phyloP scores from a whole-genome alignment of 148 eudicot species.

The Talinum fruticosum region DNA sequence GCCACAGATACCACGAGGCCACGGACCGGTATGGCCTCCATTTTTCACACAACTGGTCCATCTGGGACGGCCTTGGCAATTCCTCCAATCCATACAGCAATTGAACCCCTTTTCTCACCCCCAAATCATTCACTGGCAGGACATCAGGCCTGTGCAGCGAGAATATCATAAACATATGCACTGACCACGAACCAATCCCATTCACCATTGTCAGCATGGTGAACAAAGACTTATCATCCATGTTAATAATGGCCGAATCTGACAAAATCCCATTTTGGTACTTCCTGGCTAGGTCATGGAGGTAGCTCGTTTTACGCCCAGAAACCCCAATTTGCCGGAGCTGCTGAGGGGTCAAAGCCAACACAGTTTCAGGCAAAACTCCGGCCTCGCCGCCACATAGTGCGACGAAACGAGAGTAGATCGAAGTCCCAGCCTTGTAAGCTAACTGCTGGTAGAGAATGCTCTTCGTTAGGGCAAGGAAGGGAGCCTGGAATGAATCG shows the following conservation, averaged over 20 bases:
- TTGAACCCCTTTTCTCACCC: slow-evolving; percentile 54
- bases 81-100: slow-evolving; percentile 43
- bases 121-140: slow-evolving; percentile 51
- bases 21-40: slow-evolving; percentile 61
- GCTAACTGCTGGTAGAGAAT: slow-evolving; percentile 66
- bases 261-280: slow-evolving; percentile 48
- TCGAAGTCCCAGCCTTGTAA: slow-evolving; percentile 50
- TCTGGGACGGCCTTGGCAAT: slow-evolving; percentile 52
- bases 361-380: slow-evolving; percentile 36
- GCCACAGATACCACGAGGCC: slow-evolving; percentile 59
- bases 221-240: slow-evolving; percentile 60
- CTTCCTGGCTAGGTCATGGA: slow-evolving; percentile 51
- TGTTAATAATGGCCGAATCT: slow-evolving; percentile 32
- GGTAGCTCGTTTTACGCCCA: slow-evolving; percentile 44
- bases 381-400: slow-evolving; percentile 45
- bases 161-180: slow-evolving; percentile 63
- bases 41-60: slow-evolving; percentile 60
- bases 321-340: slow-evolving; percentile 61
- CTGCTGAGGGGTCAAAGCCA: slow-evolving; percentile 38
- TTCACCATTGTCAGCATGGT: slow-evolving; percentile 64
- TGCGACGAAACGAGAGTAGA: slow-evolving; percentile 50
- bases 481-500: slow-evolving; percentile 48
- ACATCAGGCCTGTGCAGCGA: slow-evolving; percentile 58
- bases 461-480: slow-evolving; percentile 48
- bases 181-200: slow-evolving; percentile 65